Conservation (phyloP, 2,329 filamentous ascomycete genomes). For the Setomelanomma holmii region DNA sequence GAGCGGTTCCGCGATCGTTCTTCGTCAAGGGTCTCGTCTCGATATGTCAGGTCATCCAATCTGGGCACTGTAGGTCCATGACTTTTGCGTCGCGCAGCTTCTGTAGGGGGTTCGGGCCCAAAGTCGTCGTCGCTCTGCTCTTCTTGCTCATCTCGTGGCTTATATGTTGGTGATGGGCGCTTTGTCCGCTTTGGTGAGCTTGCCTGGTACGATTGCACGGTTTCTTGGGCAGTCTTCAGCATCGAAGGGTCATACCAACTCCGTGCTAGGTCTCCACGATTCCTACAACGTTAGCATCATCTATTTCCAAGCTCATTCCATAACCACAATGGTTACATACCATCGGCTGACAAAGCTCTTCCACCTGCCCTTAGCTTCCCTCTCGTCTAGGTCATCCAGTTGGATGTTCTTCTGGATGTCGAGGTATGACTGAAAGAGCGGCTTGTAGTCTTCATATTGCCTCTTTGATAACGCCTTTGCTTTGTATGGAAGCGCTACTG, state of each 20-base stretch:
- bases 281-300: conserved; percentile 66
- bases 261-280: conserved; percentile 82
- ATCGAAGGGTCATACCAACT: conserved; percentile 91
- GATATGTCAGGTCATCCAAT: conserved; percentile 74
- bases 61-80: conserved; percentile 71
- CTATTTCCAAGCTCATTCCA: background rate
- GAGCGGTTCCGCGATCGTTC: conserved; percentile 59
- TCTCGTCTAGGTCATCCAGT: conserved; percentile 72
- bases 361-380: conserved; percentile 84
- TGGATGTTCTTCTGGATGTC: conserved; percentile 83
- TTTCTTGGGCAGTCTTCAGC: conserved; percentile 61
- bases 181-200: conserved; percentile 17
- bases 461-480: conserved; percentile 71
- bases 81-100: conserved; percentile 32
- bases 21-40: conserved; percentile 65
- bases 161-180: conserved; percentile 31
- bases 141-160: conserved; percentile 11
- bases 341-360: conserved; percentile 92
- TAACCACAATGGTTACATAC: conserved; percentile 55
- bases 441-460: conserved; percentile 70
- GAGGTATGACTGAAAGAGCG: conserved; percentile 83
- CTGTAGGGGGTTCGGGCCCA: conserved; percentile 59
- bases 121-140: conserved; percentile 54
- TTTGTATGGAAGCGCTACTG: conserved; percentile 65
- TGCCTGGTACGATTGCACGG: conserved; percentile 28